Evolutionary conservation across 495 filamentous ascomycete species (phyloP).

Genomic region (Podospora pseudocomata): DNA sequence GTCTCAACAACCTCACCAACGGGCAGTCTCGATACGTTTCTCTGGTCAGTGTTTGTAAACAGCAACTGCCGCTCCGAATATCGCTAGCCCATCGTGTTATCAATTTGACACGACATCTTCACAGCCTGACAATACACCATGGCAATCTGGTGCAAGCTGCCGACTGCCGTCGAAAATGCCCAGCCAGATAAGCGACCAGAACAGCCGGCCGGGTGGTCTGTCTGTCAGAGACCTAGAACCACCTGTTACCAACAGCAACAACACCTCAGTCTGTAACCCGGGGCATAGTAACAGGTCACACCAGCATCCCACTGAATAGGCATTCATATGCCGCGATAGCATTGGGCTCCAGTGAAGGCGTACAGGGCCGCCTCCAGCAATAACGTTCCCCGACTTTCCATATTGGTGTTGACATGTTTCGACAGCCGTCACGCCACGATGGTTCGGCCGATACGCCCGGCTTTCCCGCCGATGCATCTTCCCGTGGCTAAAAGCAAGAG

Average conservation of each 20-base stretch:
- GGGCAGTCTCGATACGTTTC: neutral
- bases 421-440: neutral
- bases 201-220: neutral
- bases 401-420: neutral
- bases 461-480: neutral
- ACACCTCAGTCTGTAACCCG: neutral
- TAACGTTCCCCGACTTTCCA: neutral
- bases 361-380: neutral
- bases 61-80: neutral
- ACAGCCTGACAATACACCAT: no score
- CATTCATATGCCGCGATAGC: neutral
- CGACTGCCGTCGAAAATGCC: neutral
- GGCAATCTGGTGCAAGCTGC: neutral
- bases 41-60: neutral
- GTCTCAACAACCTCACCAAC: no score
- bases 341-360: neutral
- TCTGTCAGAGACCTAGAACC: neutral
- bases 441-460: neutral
- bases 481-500: neutral
- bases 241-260: neutral
- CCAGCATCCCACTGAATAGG: neutral
- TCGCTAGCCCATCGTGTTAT: neutral
- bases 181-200: neutral
- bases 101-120: no score
- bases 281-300: neutral